Conservation (phyloP, 2,329 filamentous ascomycete species). For the Colletotrichum godetiae region DNA sequence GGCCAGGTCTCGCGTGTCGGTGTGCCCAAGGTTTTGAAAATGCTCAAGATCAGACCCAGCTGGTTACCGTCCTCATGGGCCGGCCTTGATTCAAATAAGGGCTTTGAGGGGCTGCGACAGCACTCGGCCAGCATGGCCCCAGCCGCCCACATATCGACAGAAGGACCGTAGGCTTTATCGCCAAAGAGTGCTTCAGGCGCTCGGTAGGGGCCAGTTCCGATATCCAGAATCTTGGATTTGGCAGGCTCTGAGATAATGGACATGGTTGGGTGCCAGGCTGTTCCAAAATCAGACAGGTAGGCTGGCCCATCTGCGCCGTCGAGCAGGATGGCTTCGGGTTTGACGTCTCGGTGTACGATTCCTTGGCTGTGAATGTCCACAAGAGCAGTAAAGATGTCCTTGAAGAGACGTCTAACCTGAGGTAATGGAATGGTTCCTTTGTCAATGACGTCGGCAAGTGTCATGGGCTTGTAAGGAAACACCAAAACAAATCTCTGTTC, state of each 20-base stretch:
- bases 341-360: conserved; percentile 94
- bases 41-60: conserved; percentile 88
- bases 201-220: conserved; percentile 92
- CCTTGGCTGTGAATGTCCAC: conserved; percentile 76
- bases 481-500: conserved; percentile 80
- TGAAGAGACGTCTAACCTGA: conserved; percentile 61
- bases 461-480: conserved; percentile 85
- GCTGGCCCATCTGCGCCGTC: conserved; percentile 75
- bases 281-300: conserved; percentile 91
- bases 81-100: conserved; percentile 84
- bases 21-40: conserved; percentile 92
- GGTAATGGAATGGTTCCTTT: conserved; percentile 47
- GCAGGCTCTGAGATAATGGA: conserved; percentile 71
- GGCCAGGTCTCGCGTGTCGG: conserved; percentile 87
- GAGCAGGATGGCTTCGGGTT: conserved; percentile 89
- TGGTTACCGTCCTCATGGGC: conserved; percentile 87
- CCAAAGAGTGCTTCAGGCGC: conserved; percentile 93
- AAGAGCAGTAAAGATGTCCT: conserved; percentile 77
- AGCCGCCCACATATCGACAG: conserved; percentile 89
- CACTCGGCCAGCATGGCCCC: conserved; percentile 88
- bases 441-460: conserved; percentile 76
- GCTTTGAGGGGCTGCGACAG: conserved; percentile 62
- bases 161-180: conserved; percentile 74
- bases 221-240: conserved; percentile 84
- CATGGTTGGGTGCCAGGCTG: conserved; percentile 79